phyloP scores from a whole-genome alignment of 2,329 filamentous ascomycete species.

The Monilinia laxa region DNA sequence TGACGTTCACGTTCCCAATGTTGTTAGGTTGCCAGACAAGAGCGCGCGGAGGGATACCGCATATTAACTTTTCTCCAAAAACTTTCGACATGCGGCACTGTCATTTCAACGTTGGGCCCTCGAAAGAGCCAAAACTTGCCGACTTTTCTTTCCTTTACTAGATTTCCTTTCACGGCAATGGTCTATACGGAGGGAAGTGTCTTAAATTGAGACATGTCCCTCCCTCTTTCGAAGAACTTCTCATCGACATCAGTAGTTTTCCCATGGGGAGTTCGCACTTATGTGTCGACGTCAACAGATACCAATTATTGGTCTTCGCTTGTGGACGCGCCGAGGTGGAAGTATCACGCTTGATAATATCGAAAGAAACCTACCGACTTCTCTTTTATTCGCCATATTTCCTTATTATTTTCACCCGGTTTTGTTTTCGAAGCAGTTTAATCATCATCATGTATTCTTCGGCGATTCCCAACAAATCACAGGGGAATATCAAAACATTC shows the following conservation, averaged over 20 bases:
- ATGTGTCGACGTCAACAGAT: too few relatives aligned
- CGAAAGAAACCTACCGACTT: not conserved
- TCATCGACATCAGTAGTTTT: not conserved
- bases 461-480: not conserved
- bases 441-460: not conserved
- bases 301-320: too few relatives aligned
- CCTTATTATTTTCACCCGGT: not conserved
- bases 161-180: not conserved
- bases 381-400: not conserved
- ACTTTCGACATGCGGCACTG: not conserved
- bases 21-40: not conserved
- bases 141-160: not conserved
- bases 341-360: not conserved
- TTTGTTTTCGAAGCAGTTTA: not conserved
- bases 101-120: not conserved
- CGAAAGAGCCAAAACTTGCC: not conserved
- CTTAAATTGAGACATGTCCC: too few relatives aligned
- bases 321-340: too few relatives aligned
- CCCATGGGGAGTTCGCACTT: not conserved
- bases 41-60: slow-evolving; percentile 14
- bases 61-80: not conserved
- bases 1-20: not conserved
- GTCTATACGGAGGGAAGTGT: too few relatives aligned
- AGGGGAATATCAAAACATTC: not conserved
- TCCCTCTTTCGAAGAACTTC: not conserved